Percentiles rank a stretch among this genome's conserved stretches.
Evolutionary conservation across 768 basidiomycete genomes (phyloP).

Genomic region (Pleurotus pulmonarius): DNA sequence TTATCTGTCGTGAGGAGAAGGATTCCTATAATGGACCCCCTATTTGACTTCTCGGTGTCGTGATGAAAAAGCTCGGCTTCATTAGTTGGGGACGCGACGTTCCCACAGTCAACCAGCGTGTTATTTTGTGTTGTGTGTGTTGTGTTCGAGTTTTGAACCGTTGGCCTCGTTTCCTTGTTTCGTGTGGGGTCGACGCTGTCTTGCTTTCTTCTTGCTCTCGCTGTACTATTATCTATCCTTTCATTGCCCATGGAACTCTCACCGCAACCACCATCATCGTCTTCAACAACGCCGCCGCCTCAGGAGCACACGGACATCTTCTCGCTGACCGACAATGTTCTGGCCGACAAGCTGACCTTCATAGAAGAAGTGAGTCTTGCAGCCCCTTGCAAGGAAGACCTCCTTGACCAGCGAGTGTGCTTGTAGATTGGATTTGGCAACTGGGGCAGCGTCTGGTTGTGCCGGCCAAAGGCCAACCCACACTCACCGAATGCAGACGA

Average conservation of each 20-base stretch:
- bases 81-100: constrained; percentile 1
- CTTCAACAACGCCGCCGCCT: constrained; percentile 25
- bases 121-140: constrained; percentile 8
- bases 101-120: constrained; percentile 2
- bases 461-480: constrained; percentile 50
- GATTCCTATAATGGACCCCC: too few relatives aligned
- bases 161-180: constrained; percentile 9
- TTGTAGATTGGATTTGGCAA: constrained; percentile 85
- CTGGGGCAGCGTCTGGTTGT: constrained; percentile 91
- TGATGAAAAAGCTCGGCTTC: background rate
- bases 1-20: too few relatives aligned
- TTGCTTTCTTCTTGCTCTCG: constrained; percentile 32
- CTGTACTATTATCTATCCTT: constrained; percentile 55
- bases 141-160: constrained; percentile 3
- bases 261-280: constrained; percentile 36
- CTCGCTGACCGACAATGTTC: constrained; percentile 68
- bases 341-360: constrained; percentile 70
- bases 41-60: background rate
- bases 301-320: constrained; percentile 58
- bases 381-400: constrained; percentile 3
- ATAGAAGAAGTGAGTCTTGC: constrained; percentile 57
- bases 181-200: constrained; percentile 9
- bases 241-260: constrained; percentile 24
- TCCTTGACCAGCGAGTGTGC: constrained; percentile 10
- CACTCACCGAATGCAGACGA: constrained; percentile 28